A percentile compares a stretch with the other conserved stretches of the same genome.
Conservation (phyloP, 2,329 filamentous ascomycete genomes). For the Knufia fluminis region DNA sequence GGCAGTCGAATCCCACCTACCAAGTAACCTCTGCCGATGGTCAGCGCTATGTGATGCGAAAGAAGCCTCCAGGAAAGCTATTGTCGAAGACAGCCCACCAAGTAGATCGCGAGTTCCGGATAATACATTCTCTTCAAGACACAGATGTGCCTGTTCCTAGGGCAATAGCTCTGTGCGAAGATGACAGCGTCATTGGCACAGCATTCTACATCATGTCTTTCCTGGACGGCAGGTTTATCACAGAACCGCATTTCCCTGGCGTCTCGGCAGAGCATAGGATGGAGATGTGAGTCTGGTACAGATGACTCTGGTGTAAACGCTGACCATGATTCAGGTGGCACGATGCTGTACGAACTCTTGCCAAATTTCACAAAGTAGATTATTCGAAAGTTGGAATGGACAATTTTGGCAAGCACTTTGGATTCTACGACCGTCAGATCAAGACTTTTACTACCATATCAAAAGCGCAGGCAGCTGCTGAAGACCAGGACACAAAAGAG, state of each 20-base stretch:
- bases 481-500: conserved; percentile 66
- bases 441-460: conserved; percentile 73
- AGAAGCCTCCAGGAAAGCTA: conserved; percentile 93
- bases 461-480: conserved; percentile 62
- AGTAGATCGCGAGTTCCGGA: conserved; percentile 89
- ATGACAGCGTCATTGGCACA: conserved; percentile 69
- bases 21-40: conserved; percentile 67
- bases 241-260: conserved; percentile 72
- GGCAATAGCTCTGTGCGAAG: conserved; percentile 77
- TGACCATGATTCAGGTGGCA: too few relatives aligned
- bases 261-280: conserved; percentile 59
- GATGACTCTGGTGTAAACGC: too few relatives aligned
- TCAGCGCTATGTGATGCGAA: conserved; percentile 76
- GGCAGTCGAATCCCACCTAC: conserved; percentile 96
- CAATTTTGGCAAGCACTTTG: conserved; percentile 60
- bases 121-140: conserved; percentile 69
- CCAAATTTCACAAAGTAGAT: conserved; percentile 70
- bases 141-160: conserved; percentile 81
- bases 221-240: conserved; percentile 85
- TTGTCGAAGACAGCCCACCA: conserved; percentile 90
- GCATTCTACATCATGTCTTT: conserved; percentile 98
- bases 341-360: conserved; percentile 72
- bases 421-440: conserved; percentile 82
- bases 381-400: conserved; percentile 58
- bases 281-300: conserved; percentile 49